Evolutionary conservation across 352 stramenopile species (phyloP), one percentile per base, ranked within the genome.

Genomic region (Pythium rhizo-oryzae): DNA sequence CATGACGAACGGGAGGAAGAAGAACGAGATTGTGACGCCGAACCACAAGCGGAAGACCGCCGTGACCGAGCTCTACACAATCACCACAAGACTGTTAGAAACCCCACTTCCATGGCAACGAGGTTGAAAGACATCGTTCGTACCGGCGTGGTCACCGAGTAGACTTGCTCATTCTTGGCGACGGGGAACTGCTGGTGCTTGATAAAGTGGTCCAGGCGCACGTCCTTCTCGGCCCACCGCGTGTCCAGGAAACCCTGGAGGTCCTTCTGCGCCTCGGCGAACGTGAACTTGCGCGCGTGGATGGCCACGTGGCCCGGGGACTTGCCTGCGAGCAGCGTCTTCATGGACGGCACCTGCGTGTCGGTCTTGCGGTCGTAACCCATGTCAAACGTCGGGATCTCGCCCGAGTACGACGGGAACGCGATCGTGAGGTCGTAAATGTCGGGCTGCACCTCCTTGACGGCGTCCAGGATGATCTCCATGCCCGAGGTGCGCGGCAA

Each of bases 391-490:
- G 89, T 96, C 28, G 92, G 92, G 35, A 94, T 85, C 78, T 94
- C 87, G 39, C 87, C 85, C 35, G 85, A 84, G 71, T 94, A 94
- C n/a, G 75, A 83, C 33, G 87, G 85, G 65, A 93, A 95, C 18
- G 87, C 89, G 59, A 98, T 85, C 33, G 94, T 98, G 13, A 98
- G 75, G 79, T 98, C 95, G 69, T 98, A 98, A 46, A 98, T 94
- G 65, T 98, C 87, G 13, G 88, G 86, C 63, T 92, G 91, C 8
- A 85, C 91, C 50, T 96, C 85, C 3, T 79, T 72, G 39, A 98
- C 80, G 5, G 87, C 91, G 61, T 98, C 87, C 21, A 98, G 55
- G 56, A 97, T 97, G 56, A 97, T 97, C 69, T 96, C 81, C 64
- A 99, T 93, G 15, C 96, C 96, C 35, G 91, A 93, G 5, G 91